Evolutionary conservation across 306 rosid species (phyloP).

Genomic region (Casuarina glauca): DNA sequence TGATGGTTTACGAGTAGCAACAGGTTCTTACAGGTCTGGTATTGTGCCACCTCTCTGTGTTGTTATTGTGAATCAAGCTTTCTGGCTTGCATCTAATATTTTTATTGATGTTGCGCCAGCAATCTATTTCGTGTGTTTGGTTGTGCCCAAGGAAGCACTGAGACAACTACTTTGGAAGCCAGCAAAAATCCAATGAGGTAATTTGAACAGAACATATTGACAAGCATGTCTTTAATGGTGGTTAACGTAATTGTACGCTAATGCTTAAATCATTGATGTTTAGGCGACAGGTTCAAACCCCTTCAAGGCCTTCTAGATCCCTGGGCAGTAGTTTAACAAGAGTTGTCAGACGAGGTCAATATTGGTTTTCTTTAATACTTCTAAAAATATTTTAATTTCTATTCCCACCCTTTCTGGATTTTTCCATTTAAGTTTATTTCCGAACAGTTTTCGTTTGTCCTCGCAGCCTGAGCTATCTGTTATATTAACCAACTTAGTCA

Average conservation of each 20-base stretch:
- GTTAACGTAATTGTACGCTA: slow-evolving; percentile 10
- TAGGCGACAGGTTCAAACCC: slow-evolving; percentile 96
- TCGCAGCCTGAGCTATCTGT: neutral
- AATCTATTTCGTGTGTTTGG: slow-evolving; percentile 98
- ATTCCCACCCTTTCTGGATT: neutral
- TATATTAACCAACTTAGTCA: neutral
- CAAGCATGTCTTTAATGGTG: neutral
- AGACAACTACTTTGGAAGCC: slow-evolving; percentile 91
- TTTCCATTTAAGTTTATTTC: neutral
- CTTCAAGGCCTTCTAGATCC: slow-evolving; percentile 93
- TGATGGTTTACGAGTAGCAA: slow-evolving; percentile 85
- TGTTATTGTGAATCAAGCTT: slow-evolving; percentile 12
- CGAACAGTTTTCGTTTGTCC: neutral
- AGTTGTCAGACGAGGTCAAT: slow-evolving; percentile 84
- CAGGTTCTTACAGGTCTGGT: slow-evolving; percentile 92
- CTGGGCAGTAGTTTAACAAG: slow-evolving; percentile 87
- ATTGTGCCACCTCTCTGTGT: slow-evolving; percentile 4
- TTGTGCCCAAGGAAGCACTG: slow-evolving; percentile 63
- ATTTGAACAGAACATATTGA: slow-evolving; percentile 6
- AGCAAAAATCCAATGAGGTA: slow-evolving; percentile 99
- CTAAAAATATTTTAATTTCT: too few species aligned
- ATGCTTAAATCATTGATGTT: slow-evolving; percentile 16
- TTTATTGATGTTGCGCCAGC: slow-evolving; percentile 55
- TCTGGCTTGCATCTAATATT: slow-evolving; percentile 27
- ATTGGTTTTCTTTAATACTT: slow-evolving; percentile 5